Conservation (phyloP, 192 early-diverging fungal genomes). For the Coemansia sp. region DNA sequence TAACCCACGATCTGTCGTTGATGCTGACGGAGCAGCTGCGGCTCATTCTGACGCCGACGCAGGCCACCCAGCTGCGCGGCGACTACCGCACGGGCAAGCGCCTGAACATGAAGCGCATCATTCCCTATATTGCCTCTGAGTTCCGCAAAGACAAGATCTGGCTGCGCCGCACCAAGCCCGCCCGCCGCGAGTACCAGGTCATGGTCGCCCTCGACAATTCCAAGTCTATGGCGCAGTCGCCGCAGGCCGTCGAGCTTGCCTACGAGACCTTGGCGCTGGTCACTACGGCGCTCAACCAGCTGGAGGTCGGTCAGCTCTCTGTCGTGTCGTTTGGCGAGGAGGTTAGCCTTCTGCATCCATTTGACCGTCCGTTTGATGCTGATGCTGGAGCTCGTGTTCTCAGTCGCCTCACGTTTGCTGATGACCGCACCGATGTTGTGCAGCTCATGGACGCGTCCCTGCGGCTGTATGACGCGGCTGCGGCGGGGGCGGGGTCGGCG, state of each 20-base stretch:
- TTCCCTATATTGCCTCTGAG: slow-evolving; percentile 97
- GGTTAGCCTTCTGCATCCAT: slow-evolving; percentile 87
- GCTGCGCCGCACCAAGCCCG: slow-evolving; percentile 94
- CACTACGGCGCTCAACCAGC: slow-evolving; percentile 86
- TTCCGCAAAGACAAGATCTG: slow-evolving; percentile 99
- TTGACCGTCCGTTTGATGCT: slow-evolving; percentile 85
- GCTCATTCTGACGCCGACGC: slow-evolving; percentile 93
- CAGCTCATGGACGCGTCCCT: slow-evolving; percentile 85
- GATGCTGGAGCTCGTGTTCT: slow-evolving; percentile 90
- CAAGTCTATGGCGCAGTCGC: slow-evolving; percentile 87
- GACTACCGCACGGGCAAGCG: slow-evolving; percentile 99
- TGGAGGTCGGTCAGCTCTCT: slow-evolving; percentile 91
- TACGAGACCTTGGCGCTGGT: slow-evolving; percentile 93
- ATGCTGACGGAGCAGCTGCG: slow-evolving; percentile 92
- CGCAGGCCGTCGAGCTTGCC: slow-evolving; percentile 77
- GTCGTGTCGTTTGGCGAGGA: slow-evolving; percentile 90
- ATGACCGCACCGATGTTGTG: slow-evolving; percentile 84
- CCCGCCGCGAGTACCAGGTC: slow-evolving; percentile 96
- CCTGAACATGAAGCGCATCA: slow-evolving; percentile 98
- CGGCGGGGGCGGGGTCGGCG: slow-evolving; percentile 24
- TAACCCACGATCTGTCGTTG: slow-evolving; percentile 90
- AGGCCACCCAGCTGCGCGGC: slow-evolving; percentile 93
- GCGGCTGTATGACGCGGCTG: slow-evolving; percentile 72
- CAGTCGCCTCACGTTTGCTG: slow-evolving; percentile 87
- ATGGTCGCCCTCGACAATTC: slow-evolving; percentile 98